phyloP scores from a whole-genome alignment of 2,329 filamentous ascomycete genomes.

The Phialocephala sp. region DNA sequence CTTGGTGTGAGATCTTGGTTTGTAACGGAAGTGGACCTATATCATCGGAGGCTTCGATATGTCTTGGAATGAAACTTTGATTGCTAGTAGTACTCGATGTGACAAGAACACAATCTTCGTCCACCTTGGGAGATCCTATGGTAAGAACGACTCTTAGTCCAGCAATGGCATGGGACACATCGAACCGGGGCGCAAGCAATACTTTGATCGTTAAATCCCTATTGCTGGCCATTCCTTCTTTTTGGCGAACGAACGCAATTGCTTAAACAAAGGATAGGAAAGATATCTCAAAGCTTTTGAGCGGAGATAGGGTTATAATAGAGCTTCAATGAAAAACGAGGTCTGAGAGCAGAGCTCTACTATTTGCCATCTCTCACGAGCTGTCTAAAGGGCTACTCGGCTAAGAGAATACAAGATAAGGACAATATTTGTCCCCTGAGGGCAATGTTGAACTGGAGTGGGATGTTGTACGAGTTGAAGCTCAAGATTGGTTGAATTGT shows the following conservation, averaged over 20 bases:
- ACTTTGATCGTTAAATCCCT: background rate
- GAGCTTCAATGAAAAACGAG: background rate
- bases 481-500: background rate
- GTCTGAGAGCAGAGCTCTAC: conserved; percentile 3
- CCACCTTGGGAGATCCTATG: conserved; percentile 9
- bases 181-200: conserved; percentile 5
- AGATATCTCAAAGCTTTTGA: background rate
- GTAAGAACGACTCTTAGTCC: conserved; percentile 12
- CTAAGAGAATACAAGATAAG: background rate
- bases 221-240: background rate
- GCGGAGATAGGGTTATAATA: background rate
- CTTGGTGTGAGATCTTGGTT: background rate
- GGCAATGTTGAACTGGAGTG: background rate
- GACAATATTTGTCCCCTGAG: background rate
- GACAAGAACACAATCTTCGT: conserved; percentile 9
- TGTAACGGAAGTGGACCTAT: background rate
- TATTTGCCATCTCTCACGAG: background rate
- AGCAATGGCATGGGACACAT: background rate
- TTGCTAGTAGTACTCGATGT: background rate
- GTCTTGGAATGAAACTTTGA: background rate
- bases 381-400: background rate
- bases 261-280: background rate
- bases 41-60: conserved; percentile 7
- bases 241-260: background rate
- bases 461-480: background rate